These are phyloP conservation scores for Aureobasidium sp. DNA, from an alignment of 2,329 filamentous ascomycete species.

Conservation along the genomic window DNA sequence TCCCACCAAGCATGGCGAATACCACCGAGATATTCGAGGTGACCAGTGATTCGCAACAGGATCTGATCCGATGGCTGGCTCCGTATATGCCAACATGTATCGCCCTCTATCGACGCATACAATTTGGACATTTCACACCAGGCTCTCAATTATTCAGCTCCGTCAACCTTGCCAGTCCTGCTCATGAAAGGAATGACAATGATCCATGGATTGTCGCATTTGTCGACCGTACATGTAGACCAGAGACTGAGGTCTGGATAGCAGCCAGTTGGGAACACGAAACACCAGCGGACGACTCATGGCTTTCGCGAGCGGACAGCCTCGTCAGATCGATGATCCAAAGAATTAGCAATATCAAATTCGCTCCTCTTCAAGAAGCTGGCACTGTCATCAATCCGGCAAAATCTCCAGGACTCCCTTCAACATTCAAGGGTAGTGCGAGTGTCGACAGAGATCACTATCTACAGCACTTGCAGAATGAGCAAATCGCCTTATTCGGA, in stretches of 20 bases:
- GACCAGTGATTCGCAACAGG: background rate
- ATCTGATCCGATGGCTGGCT: conserved; percentile 43
- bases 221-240: conserved; percentile 52
- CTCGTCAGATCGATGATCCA: background rate
- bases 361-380: background rate
- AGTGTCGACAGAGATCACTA: background rate
- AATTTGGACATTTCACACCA: conserved; percentile 46
- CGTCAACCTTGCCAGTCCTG: conserved; percentile 20
- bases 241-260: conserved; percentile 60
- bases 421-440: background rate
- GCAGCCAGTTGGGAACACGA: conserved; percentile 38
- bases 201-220: conserved; percentile 49
- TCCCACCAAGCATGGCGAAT: background rate
- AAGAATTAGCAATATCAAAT: background rate
- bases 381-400: background rate
- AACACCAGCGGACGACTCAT: background rate
- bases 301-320: background rate
- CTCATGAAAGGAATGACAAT: background rate
- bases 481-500: conserved; percentile 23
- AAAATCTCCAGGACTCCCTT: background rate
- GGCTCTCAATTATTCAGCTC: conserved; percentile 40
- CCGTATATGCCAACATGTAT: conserved; percentile 52
- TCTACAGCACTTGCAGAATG: conserved; percentile 6
- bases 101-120: conserved; percentile 55
- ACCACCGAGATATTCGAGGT: background rate